Evolutionary conservation across 345 rosid genomes (phyloP).

Genomic region (Carallia brachiata): DNA sequence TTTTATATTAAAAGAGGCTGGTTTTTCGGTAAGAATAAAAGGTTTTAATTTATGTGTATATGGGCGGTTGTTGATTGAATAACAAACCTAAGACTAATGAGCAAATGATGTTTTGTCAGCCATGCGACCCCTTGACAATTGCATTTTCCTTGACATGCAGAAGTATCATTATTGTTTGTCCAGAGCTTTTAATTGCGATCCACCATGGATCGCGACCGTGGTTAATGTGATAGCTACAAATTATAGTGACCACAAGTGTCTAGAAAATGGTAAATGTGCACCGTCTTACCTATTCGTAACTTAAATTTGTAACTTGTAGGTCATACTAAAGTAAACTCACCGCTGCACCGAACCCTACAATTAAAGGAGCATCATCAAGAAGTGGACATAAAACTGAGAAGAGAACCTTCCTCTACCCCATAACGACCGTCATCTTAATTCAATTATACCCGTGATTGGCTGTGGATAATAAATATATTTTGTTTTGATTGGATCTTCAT

Average conservation of each 20-base stretch:
- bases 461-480: conserved; percentile 4
- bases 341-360: no score
- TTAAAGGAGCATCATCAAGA: neutral
- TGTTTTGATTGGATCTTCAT: no score
- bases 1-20: neutral
- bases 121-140: neutral
- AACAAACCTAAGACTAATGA: neutral
- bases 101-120: neutral
- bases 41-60: neutral
- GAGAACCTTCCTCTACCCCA: neutral
- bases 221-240: no score
- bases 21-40: neutral
- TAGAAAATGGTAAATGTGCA: no score
- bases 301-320: no score
- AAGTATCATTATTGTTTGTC: neutral
- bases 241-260: no score
- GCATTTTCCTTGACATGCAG: neutral
- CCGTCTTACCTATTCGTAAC: no score
- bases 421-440: conserved; percentile 2
- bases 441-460: conserved; percentile 2
- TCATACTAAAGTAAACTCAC: no score
- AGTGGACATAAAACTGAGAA: conserved; percentile 8
- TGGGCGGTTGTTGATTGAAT: neutral
- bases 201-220: no score
- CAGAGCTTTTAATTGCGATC: no score